Evolutionary conservation across 129 eudicot species (phyloP), one percentile per base, ranked within the genome.

Genomic region (Glebionis coronaria): DNA sequence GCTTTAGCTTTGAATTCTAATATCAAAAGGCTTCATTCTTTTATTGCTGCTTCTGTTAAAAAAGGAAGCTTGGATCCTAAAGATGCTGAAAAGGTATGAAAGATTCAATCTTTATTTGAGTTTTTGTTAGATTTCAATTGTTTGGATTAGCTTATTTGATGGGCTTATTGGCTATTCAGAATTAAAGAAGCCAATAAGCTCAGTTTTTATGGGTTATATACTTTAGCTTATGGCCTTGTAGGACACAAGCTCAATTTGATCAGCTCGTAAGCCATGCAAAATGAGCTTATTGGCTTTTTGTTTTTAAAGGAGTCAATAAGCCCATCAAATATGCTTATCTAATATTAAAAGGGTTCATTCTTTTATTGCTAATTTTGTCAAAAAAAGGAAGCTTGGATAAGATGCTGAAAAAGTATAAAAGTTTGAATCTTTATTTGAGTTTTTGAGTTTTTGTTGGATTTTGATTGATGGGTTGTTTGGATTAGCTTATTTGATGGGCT

Each of bases 391-490:
- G 56, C 28, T 73, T 86, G 61, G 80, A 78, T 73, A 83, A 67
- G 80, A 80, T 51, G 81, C 87, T 9, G 89, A 88, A 49, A 82
- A 82, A 64, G 98, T 88, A 80, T 35, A 35, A 35, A 35, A 58
- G 19, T 0, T 7, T 29, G 0, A 27, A n/a, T 61, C 56, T 59
- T 66, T 66, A n/a, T 9, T 3, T 47, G 59, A n/a, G n/a, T n/a
- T n/a, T n/a, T n/a, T n/a, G n/a, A n/a, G n/a, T n/a, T n/a, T n/a
- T n/a, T n/a, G n/a, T n/a, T n/a, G n/a, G n/a, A n/a, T n/a, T n/a
- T n/a, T n/a, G n/a, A n/a, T n/a, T n/a, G n/a, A 31, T 31, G 40
- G 40, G 9, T 6, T 31, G 40, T 31, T 31, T 29, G 3, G 35
- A 5, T n/a, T n/a, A n/a, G n/a, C n/a, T n/a, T n/a, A n/a, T n/a